Conservation (phyloP, 1,139 yeast species). For the Blastobotrys elegans region DNA sequence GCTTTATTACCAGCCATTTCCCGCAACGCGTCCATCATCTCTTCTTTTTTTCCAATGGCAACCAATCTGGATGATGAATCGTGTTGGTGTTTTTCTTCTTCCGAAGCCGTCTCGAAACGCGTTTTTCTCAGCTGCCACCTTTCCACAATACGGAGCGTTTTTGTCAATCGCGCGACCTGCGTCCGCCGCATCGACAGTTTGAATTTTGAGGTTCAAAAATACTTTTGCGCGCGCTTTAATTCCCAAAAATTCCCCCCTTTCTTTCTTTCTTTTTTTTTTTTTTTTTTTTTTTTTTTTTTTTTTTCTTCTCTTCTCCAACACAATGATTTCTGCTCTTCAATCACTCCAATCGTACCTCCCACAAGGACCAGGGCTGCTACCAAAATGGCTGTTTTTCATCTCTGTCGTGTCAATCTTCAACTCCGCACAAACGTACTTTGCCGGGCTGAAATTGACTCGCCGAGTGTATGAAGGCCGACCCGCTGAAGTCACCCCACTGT, state of each 20-base stretch:
- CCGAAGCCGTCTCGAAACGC: too few species aligned
- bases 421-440: constrained; percentile 78
- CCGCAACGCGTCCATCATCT: too few species aligned
- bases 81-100: too few species aligned
- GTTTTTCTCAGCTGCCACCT: too few species aligned
- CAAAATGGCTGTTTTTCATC: constrained; percentile 70
- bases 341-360: constrained; percentile 33
- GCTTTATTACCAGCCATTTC: too few species aligned
- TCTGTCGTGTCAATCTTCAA: constrained; percentile 88
- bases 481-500: constrained; percentile 59
- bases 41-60: too few species aligned
- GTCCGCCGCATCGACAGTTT: too few species aligned
- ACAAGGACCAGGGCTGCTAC: constrained; percentile 47
- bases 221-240: background rate
- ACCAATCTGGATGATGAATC: too few species aligned
- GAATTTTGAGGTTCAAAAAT: too few species aligned
- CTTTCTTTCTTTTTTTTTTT: constrained; percentile 1
- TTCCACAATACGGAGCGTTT: too few species aligned
- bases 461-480: constrained; percentile 73
- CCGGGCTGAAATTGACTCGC: constrained; percentile 68
- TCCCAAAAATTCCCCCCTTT: background rate
- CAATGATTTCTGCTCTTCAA: background rate
- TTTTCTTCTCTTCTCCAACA: too few species aligned
- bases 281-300: background rate
- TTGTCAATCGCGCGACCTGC: too few species aligned